Base-by-base conservation (phyloP, 768 basidiomycete species). In the Neoboletus magnificus region DNA sequence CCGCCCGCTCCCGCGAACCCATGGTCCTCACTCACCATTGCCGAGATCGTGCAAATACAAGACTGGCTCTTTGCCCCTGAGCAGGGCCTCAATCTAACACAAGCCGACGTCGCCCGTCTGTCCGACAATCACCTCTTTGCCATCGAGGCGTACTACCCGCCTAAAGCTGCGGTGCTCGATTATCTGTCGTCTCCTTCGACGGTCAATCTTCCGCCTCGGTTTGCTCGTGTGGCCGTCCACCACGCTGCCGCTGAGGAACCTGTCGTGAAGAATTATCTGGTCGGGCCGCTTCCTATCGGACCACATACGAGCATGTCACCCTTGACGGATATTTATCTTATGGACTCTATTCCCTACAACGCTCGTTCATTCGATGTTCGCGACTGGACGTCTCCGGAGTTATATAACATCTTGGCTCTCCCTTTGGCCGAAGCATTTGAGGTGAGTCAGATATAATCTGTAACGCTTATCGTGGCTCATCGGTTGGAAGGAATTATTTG, bases 211-310 rank as follows among this genome's bases (percentile, higher is more conserved):
- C 81, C 80, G 0, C 59, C 69, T 33, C 67, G 72, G 35, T 78
- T 73, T 57, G 81, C 83, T 6, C 72, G 77, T 48, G 80, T 79
- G n/a, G 76, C 76, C 27, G 70, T 85, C 46, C 77, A 81, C 57
- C 77, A 82, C 63, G 82, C 81, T 25, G 73, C 73, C 12, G 64
- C 61, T 13, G 56, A 58, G 5, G 70, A 66, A 12, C 81, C 81
- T 11, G 62, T 69, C n/a, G 76, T 84, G 35, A 73, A 69, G 52
- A 81, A 84, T 60, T 83, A 84, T 60, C 68, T 84, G 9, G 76
- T 86, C 18, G 84, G 84, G 0, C 84, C 84, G 1, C 71, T 86
- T 10, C 83, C 84, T 5, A 62, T 82, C 20, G 65, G 73, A 32
- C 45, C 57, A 5, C 50, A 66, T 16, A 81, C 82, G 6, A 63